phyloP scores from a whole-genome alignment of 2,329 filamentous ascomycete genomes.

The Clonostachys solani region DNA sequence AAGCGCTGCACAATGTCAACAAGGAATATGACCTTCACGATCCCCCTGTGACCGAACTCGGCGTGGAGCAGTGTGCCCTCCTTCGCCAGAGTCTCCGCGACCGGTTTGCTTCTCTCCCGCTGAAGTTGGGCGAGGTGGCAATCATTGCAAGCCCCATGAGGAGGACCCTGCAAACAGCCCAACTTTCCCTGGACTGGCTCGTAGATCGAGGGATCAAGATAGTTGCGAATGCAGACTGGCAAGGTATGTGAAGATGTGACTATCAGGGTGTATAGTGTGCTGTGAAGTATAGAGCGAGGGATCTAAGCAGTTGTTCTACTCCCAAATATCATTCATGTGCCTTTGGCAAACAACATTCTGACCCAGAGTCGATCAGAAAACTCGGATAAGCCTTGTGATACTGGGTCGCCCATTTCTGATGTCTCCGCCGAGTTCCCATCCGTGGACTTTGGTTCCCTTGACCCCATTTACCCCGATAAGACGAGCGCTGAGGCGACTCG shows the following conservation, averaged over 20 bases:
- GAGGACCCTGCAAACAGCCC: slow-evolving; percentile 61
- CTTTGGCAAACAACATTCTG: background rate
- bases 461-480: slow-evolving; percentile 61
- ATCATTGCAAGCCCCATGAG: slow-evolving; percentile 63
- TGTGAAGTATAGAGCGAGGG: too few relatives aligned
- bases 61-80: slow-evolving; percentile 40
- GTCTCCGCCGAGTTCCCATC: slow-evolving; percentile 45
- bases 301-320: background rate
- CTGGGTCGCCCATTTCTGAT: slow-evolving; percentile 41
- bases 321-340: background rate
- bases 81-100: slow-evolving; percentile 36
- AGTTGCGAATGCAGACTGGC: slow-evolving; percentile 58
- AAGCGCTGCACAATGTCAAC: slow-evolving; percentile 54
- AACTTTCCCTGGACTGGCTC: slow-evolving; percentile 53
- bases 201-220: slow-evolving; percentile 49
- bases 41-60: slow-evolving; percentile 44
- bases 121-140: slow-evolving; percentile 26
- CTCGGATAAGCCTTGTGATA: slow-evolving; percentile 56
- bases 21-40: slow-evolving; percentile 45
- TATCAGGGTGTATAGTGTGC: background rate
- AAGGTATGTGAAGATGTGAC: slow-evolving; percentile 35
- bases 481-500: slow-evolving; percentile 33
- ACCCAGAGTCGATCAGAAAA: slow-evolving; percentile 34
- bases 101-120: slow-evolving; percentile 20
- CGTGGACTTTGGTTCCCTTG: slow-evolving; percentile 52